Evolutionary conservation across 257 asterid genomes (phyloP).

Genomic region (Leptodermis oblonga): DNA sequence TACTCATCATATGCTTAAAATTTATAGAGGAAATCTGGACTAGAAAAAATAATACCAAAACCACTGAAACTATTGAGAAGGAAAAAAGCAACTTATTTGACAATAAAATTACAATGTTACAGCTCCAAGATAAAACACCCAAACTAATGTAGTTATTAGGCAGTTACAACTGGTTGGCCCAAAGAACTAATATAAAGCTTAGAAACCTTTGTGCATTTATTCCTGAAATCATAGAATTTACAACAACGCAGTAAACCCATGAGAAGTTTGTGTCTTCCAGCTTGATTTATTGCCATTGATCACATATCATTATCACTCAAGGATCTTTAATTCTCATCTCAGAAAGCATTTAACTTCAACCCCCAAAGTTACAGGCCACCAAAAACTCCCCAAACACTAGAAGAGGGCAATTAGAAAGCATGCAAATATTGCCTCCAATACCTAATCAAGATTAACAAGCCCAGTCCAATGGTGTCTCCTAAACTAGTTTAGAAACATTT

Average conservation of each 20-base stretch:
- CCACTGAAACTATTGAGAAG: not conserved
- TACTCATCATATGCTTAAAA: not conserved
- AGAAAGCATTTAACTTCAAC: not conserved
- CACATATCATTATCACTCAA: not conserved
- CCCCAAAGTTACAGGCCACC: not conserved
- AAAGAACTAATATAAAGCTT: not conserved
- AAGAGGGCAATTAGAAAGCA: not conserved
- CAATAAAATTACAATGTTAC: not conserved
- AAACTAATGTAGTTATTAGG: not conserved
- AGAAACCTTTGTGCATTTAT: not conserved
- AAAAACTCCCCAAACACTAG: not conserved
- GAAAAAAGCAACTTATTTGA: not conserved
- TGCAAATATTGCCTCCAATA: not conserved
- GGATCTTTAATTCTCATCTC: not conserved
- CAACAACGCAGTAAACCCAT: not conserved
- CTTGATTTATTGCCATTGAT: not conserved
- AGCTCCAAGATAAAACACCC: not conserved
- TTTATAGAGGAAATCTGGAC: not conserved
- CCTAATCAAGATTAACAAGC: not conserved
- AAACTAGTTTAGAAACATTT: not conserved
- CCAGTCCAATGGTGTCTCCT: not conserved
- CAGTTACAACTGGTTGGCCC: not conserved
- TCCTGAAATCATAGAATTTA: slow-evolving; percentile 6
- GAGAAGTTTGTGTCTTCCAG: not conserved
- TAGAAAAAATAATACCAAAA: not conserved